Percentiles rank a stretch among this genome's conserved stretches.
Conservation (phyloP, 2,329 filamentous ascomycete species). For the Colletotrichum higginsianum region DNA sequence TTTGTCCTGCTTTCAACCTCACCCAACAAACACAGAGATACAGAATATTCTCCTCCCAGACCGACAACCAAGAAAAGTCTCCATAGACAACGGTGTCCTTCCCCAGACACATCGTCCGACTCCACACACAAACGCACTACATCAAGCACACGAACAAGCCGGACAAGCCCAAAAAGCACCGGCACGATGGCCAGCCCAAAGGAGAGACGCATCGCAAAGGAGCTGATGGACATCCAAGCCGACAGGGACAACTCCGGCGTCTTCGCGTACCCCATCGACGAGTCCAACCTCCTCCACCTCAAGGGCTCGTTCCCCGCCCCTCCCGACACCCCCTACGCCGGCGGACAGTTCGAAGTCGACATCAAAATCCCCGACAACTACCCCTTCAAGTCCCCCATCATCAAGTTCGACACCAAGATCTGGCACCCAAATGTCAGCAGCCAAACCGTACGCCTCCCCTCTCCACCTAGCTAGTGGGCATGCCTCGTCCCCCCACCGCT, state of each 20-base stretch:
- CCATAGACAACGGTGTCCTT: background rate
- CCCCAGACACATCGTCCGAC: too few relatives aligned
- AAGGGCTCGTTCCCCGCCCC: slow-evolving; percentile 88
- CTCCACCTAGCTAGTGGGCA: background rate
- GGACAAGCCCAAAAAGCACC: background rate
- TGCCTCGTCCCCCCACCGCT: too few relatives aligned
- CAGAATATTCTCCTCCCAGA: background rate
- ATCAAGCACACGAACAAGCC: background rate
- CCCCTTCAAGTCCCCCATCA: slow-evolving; percentile 91
- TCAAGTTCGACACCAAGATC: slow-evolving; percentile 93
- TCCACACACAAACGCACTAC: background rate
- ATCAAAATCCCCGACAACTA: slow-evolving; percentile 91
- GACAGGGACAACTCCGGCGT: slow-evolving; percentile 85
- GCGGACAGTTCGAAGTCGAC: slow-evolving; percentile 85
- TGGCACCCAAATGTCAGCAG: slow-evolving; percentile 99
- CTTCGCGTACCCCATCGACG: slow-evolving; percentile 74
- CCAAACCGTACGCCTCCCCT: slow-evolving; percentile 78
- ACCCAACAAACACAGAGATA: background rate
- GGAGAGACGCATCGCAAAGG: slow-evolving; percentile 78
- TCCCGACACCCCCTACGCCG: slow-evolving; percentile 93
- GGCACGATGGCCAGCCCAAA: slow-evolving; percentile 65
- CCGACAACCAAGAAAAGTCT: background rate
- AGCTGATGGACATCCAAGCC: slow-evolving; percentile 80
- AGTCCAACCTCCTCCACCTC: slow-evolving; percentile 84
- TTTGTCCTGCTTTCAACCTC: background rate